Percentiles rank a stretch among this genome's conserved stretches.
Conservation (phyloP, 177 flowering plant species). For the Vitis hybrid region DNA sequence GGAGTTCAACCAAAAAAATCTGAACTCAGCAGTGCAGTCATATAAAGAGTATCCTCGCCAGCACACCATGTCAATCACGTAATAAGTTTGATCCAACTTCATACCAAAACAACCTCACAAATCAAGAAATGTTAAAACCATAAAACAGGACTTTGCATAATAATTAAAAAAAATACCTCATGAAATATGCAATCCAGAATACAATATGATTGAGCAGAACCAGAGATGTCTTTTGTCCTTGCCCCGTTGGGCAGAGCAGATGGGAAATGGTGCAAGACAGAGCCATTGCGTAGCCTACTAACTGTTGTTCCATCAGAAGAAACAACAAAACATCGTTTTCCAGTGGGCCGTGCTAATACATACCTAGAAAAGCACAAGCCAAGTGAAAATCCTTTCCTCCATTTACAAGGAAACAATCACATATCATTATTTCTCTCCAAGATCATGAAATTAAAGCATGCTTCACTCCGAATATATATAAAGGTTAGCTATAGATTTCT, state of each 20-base stretch:
- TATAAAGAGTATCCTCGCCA: conserved; percentile 89
- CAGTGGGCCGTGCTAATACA: conserved; percentile 88
- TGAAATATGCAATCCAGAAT: conserved; percentile 95
- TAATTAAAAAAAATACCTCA: conserved; percentile 49
- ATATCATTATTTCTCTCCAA: not conserved
- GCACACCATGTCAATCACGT: conserved; percentile 92
- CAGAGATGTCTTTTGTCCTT: conserved; percentile 47
- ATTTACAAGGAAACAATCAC: not conserved
- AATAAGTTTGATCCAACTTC: conserved; percentile 91
- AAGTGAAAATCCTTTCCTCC: not conserved
- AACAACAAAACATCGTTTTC: conserved; percentile 93
- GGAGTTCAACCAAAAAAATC: conserved; percentile 93
- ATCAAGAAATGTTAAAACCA: not conserved
- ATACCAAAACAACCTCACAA: conserved; percentile 9
- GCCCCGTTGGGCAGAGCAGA: conserved; percentile 92
- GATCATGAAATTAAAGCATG: too few relatives aligned
- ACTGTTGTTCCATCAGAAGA: conserved; percentile 85
- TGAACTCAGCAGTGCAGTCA: conserved; percentile 93
- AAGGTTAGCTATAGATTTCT: too few relatives aligned
- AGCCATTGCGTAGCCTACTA: conserved; percentile 83
- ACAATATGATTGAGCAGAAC: conserved; percentile 66
- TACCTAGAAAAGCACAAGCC: conserved; percentile 47
- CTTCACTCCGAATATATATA: too few relatives aligned
- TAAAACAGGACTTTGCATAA: not conserved
- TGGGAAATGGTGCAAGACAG: conserved; percentile 85